Evolutionary conservation across 2,329 filamentous ascomycete genomes (phyloP), one percentile per base, ranked within the genome.

Genomic region (Pseudocercospora pini-densiflorae): DNA sequence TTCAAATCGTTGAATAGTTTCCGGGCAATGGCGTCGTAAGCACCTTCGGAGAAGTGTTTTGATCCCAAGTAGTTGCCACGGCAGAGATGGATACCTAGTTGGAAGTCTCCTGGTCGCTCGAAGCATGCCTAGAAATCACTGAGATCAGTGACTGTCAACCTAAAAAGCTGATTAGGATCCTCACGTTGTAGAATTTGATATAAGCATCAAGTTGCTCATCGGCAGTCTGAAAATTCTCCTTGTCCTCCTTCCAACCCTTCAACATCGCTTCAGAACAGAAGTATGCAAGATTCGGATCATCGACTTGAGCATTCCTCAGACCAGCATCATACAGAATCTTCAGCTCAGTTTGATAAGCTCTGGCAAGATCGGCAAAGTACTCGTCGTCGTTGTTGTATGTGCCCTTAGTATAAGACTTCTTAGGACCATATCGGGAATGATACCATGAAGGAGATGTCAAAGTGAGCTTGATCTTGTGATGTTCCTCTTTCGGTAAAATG

Each of bases 251-350:
- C 87, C 89, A 92, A 16, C 90, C 90, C 57, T 86, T 80, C 40
- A 91, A 85, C 86, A 92, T 92, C 76, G 89, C 87, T 64, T 90
- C 83, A 21, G 88, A 90, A 80, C 90, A 92, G 79, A 92, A 92
- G 77, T 92, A 74, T 5, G 81, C 81, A n/a, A 83, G 74, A 58
- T 83, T 82, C 0, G 82, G 82, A 63, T 84, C 82, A 61, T 84
- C 82, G 53, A 83, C 80, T 70, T 84, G 81, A n/a, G 81, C 81
- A 62, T 84, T 84, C 64, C 81, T 76, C 47, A 83, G 78, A 9
- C 82, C 82, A 47, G 79, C 78, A 47, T 79, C 74, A 67, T 84
- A 82, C 33, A 84, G 71, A 23, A 81, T 81, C 69, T 81, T 80
- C 29, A 84, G 68, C 70, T 84, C 82, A 54, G 77, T 79, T 68